These are phyloP conservation scores for Endocalyx cinctus DNA, from an alignment of 2,329 filamentous ascomycete species.

Conservation along the genomic window DNA sequence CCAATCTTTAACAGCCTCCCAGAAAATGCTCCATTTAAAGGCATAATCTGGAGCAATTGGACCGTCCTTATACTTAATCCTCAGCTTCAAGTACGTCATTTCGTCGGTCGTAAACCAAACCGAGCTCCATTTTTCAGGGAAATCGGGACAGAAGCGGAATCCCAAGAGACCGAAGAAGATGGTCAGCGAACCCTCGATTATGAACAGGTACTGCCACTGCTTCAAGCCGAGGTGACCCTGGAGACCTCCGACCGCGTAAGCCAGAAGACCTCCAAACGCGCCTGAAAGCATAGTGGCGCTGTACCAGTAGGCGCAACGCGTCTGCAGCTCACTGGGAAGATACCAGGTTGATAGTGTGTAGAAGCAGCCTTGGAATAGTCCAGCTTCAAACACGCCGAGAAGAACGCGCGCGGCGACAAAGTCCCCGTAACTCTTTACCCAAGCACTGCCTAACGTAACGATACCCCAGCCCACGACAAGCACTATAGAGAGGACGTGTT, in stretches of 20 bases:
- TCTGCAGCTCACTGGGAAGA: conserved; percentile 14
- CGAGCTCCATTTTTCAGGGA: conserved; percentile 8
- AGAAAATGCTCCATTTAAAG: conserved; percentile 16
- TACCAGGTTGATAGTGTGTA: conserved; percentile 20
- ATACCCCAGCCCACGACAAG: conserved; percentile 12
- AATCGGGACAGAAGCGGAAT: conserved; percentile 6
- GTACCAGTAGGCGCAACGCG: conserved; percentile 21
- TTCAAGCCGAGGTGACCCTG: conserved; percentile 25
- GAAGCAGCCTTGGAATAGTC: conserved; percentile 18
- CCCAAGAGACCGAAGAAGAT: conserved; percentile 9
- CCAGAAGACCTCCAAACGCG: conserved; percentile 33
- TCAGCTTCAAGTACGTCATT: conserved; percentile 5
- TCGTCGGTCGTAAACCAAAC: conserved; percentile 11
- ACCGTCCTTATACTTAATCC: conserved; percentile 9
- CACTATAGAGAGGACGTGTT: conserved; percentile 9
- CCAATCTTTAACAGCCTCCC: conserved; percentile 11
- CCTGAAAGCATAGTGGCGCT: conserved; percentile 29
- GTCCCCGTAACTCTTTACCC: conserved; percentile 9
- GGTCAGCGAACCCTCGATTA: conserved; percentile 16
- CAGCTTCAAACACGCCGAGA: conserved; percentile 18
- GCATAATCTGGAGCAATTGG: conserved; percentile 9
- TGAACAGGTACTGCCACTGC: conserved; percentile 31
- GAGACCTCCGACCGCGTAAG: conserved; percentile 30
- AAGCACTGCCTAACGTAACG: conserved; percentile 8
- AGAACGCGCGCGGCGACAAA: conserved; percentile 11